Evolutionary conservation across 345 rosid species (phyloP).

Genomic region (Moricandia moricandioides): DNA sequence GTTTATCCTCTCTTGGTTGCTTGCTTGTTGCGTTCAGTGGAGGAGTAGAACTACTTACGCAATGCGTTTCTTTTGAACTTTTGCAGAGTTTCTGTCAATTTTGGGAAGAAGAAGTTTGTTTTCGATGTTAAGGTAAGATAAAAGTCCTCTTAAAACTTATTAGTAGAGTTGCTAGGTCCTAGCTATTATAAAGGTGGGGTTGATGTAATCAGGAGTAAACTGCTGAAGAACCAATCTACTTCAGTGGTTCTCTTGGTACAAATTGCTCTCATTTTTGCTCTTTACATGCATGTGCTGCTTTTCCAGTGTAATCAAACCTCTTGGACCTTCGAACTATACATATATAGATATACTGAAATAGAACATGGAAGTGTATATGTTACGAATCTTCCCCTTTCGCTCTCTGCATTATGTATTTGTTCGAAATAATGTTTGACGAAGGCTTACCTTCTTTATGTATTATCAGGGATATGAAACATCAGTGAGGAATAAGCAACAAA

Average conservation of each 20-base stretch:
- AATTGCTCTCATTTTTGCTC: neutral
- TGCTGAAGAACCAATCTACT: constrained; percentile 3
- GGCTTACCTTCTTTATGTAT: neutral
- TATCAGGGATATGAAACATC: constrained; percentile 75
- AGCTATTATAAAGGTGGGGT: neutral
- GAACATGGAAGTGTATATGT: neutral
- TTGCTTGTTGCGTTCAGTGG: constrained; percentile 11
- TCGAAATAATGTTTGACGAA: neutral
- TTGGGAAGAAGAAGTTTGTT: constrained; percentile 70
- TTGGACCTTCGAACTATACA: neutral
- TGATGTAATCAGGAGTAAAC: constrained; percentile 6
- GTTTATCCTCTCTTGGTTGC: constrained; percentile 6
- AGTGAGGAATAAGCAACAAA: constrained; percentile 71
- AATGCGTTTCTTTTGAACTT: constrained; percentile 19
- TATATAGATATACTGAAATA: neutral
- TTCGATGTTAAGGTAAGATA: constrained; percentile 76
- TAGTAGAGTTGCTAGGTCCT: neutral
- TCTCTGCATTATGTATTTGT: neutral
- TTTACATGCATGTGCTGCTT: neutral
- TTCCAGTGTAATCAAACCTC: constrained; percentile 13
- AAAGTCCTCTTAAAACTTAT: neutral
- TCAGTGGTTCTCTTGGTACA: constrained; percentile 6
- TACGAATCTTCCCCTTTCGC: neutral
- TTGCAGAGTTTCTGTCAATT: constrained; percentile 88
- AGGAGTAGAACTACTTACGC: constrained; percentile 6